phyloP scores from a whole-genome alignment of 495 filamentous ascomycete genomes.

The Aspergillus nidulans region DNA sequence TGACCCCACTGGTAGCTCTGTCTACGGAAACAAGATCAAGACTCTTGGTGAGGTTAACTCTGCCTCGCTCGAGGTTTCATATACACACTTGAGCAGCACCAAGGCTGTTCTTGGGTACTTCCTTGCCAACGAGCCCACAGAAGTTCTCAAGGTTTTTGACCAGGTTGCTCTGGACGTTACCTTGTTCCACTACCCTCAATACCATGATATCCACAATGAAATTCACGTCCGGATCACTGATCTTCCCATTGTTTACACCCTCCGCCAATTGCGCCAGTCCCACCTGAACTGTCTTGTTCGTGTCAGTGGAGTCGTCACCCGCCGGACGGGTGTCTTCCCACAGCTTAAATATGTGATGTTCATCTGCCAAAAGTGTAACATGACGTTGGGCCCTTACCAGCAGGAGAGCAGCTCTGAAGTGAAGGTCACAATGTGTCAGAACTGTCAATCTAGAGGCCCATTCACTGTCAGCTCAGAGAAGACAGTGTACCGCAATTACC shows the following conservation, averaged over 20 bases:
- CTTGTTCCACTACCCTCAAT: slow-evolving; percentile 92
- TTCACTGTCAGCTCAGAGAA: slow-evolving; percentile 97
- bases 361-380: slow-evolving; percentile 88
- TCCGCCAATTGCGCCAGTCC: slow-evolving; percentile 91
- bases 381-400: slow-evolving; percentile 91
- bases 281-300: slow-evolving; percentile 96
- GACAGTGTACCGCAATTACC: slow-evolving; percentile 99
- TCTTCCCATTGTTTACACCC: slow-evolving; percentile 90
- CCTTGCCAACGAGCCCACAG: slow-evolving; percentile 89
- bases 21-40: slow-evolving; percentile 89
- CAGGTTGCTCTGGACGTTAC: slow-evolving; percentile 95
- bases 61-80: slow-evolving; percentile 93
- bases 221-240: slow-evolving; percentile 97
- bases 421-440: slow-evolving; percentile 93
- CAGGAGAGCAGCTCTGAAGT: slow-evolving; percentile 96
- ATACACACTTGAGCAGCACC: slow-evolving; percentile 78
- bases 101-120: slow-evolving; percentile 99
- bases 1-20: slow-evolving; percentile 78
- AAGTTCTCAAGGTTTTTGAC: slow-evolving; percentile 94
- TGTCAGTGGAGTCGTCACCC: slow-evolving; percentile 91
- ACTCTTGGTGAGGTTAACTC: slow-evolving; percentile 95
- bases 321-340: slow-evolving; percentile 95
- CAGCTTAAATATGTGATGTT: slow-evolving; percentile 98
- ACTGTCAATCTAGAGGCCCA: slow-evolving; percentile 92
- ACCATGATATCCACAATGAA: slow-evolving; percentile 94